Base-by-base conservation (phyloP, 2,329 filamentous ascomycete species). In the Monilinia vaccinii-corymbosi region DNA sequence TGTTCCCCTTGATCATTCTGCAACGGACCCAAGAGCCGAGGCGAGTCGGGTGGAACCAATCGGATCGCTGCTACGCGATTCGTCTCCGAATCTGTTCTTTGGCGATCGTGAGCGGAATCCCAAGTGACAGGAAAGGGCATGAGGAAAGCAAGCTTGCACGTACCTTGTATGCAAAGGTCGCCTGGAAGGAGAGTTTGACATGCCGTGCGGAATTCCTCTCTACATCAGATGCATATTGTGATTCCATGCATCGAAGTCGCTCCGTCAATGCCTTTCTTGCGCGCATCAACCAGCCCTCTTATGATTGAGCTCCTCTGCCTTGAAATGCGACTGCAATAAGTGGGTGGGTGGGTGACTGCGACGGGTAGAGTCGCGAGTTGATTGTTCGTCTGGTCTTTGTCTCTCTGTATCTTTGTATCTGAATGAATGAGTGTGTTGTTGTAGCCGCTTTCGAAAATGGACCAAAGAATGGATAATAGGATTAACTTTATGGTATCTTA, bases 41-140 rank as follows among this genome's bases (percentile, higher is more conserved):
- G 65, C 18, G 63, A 63, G 31, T 62, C 62, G 56, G 56, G 58
- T 51, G 65, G 61, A 49, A 66, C 64, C 36, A 64, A 62, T 59
- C 64, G 65, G 50, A 65, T 36, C 32, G 62, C 61, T 60, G 60
- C 61, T 61, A 18, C n/a, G 57, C 49, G 58, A 57, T 69, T 70
- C 49, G 60, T 65, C 38, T 63, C 62, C 10, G 68, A 69, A 25
- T 64, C 62, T 50, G 61, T 68, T 31, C 66, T 64, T 52, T 69
- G 64, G 53, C 36, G 50, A 53, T 61, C 13, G 38, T 60, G 48
- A 49, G 46, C 31, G 34, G 25, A 49, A 47, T 32, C 31, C n/a
- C 38, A 49, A n/a, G n/a, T n/a, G n/a, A n/a, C n/a, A n/a, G n/a
- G 25, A 28, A 28, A 36, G 14, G 34, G 3, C 10, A 14, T 36